These are phyloP conservation scores for Penicillium sp. DNA, from an alignment of 2,329 filamentous ascomycete species.

Conservation along the genomic window DNA sequence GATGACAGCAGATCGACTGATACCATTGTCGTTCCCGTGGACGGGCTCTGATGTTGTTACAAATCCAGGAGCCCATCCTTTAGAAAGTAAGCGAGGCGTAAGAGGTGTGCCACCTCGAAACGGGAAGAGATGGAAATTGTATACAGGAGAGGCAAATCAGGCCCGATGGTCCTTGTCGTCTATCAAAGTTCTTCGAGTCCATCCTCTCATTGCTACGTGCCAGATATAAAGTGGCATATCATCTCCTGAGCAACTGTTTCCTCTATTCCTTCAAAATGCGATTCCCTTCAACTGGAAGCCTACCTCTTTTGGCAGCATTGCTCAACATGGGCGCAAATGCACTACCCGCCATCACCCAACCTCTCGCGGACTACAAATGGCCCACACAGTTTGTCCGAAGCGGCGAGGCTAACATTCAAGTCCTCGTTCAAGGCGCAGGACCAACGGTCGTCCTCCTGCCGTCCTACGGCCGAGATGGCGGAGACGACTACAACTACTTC, in stretches of 20 bases:
- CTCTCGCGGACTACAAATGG: not conserved
- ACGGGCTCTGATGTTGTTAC: not conserved
- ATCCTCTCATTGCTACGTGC: not conserved
- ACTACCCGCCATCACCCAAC: not conserved
- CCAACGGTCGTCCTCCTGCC: not conserved
- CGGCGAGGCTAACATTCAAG: not conserved
- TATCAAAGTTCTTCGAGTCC: not conserved
- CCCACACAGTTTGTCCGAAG: not conserved
- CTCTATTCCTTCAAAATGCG: not conserved
- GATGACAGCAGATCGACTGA: not conserved
- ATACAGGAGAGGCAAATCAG: not conserved
- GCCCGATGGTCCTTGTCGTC: too few species aligned
- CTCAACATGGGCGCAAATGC: not conserved
- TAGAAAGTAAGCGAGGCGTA: not conserved
- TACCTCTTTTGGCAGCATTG: not conserved
- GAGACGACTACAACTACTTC: not conserved
- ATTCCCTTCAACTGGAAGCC: not conserved
- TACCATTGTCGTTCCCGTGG: not conserved
- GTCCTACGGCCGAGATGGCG: not conserved
- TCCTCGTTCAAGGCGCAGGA: not conserved
- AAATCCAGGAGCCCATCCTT: not conserved
- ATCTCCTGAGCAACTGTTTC: not conserved
- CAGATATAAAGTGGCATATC: not conserved
- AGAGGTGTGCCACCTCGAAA: not conserved
- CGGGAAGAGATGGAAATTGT: not conserved